These are phyloP conservation scores for Nepenthes gracilis DNA, from an alignment of 148 eudicot species.

Conservation along the genomic window DNA sequence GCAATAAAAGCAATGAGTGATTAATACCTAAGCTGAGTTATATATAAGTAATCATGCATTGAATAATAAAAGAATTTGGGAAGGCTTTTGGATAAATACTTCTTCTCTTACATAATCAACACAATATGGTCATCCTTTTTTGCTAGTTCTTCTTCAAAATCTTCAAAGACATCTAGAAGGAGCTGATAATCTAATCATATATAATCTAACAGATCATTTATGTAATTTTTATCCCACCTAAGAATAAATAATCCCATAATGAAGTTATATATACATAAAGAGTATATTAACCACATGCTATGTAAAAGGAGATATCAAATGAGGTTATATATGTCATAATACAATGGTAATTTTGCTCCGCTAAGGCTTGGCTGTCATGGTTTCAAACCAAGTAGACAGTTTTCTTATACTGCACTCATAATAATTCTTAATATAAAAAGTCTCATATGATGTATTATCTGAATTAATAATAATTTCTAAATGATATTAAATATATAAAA, in stretches of 20 bases:
- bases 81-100: background rate
- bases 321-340: too few species aligned
- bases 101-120: conserved; percentile 5
- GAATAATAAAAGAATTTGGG: too few species aligned
- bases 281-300: too few species aligned
- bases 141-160: conserved; percentile 4
- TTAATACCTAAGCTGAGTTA: background rate
- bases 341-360: too few species aligned
- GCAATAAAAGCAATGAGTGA: background rate
- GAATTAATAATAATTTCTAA: background rate
- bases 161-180: conserved; percentile 2
- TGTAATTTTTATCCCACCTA: conserved; percentile 7
- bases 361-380: too few species aligned
- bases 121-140: conserved; percentile 4
- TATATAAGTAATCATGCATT: background rate
- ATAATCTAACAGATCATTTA: conserved; percentile 4
- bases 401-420: too few species aligned
- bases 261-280: background rate
- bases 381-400: too few species aligned
- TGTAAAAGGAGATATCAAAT: too few species aligned
- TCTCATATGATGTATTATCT: background rate
- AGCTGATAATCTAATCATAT: conserved; percentile 2
- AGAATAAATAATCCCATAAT: background rate
- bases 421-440: too few species aligned
- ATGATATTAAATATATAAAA: background rate